Base-by-base conservation (phyloP, 2,329 filamentous ascomycete species). In the Aspergillus sp. region DNA sequence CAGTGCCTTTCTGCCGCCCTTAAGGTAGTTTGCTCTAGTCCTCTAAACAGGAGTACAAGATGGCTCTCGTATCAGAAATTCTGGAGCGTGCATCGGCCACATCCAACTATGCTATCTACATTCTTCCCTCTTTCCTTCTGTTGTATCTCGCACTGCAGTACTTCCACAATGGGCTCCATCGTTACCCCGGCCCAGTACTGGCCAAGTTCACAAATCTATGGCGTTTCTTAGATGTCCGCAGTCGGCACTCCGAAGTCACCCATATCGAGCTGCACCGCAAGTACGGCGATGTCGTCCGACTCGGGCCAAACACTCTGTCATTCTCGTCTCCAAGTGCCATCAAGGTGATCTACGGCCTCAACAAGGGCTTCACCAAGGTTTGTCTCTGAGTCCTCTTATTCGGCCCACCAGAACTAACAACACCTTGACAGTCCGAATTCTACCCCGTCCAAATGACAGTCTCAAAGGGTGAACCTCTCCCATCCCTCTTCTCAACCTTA, bases 281-380 rank as follows among this genome's bases (percentile, higher is more conserved):
- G 65, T 81, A 91, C 75, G 90, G 90, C 47, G 84, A 89, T 67
- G 80, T 93, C 3, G 89, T 95, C 1, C 82, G 90, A 1, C 75
- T 92, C 3, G 90, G 89, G 0, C 90, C 90, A 1, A 92, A 92
- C 44, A 58, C 58, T 0, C 74, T 95, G 1, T 91, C 88, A 0
- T 91, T 95, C 67, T 83, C 88, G 3, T 83, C 91, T 63, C 89
- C 90, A 0, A 83, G 83, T 58, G 89, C 89, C 0, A 79, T 93
- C 64, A 91, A 90, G 73, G 78, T n/a, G 4, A 93, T 95, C 45
- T 96, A 95, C 70, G 90, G 90, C 0, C 74, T 93, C 44, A 93
- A 93, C 71, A 93, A 93, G 73, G 89, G 89, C 0, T 89, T 91
- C 64, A 77, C 83, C 48, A 95, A 95, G 83, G 89, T 89, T 9